These are phyloP conservation scores for Sporisorium sorghi DNA, from an alignment of 1,284 basidiomycete genomes.

Conservation along the genomic window DNA sequence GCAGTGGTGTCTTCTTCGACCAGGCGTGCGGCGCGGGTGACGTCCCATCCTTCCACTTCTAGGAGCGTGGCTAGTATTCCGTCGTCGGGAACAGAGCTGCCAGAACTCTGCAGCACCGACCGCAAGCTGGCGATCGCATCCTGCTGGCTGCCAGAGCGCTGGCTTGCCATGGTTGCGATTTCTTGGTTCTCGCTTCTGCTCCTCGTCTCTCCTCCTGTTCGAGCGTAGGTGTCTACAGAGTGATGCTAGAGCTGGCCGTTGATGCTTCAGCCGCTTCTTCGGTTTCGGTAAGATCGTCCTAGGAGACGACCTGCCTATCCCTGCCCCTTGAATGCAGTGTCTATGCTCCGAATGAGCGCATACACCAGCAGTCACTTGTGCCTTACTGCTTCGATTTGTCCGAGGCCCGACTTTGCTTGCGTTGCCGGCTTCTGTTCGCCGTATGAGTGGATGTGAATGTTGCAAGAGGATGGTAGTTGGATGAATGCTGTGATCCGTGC, in stretches of 20 bases:
- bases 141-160: slow-evolving; percentile 33
- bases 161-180: slow-evolving; percentile 19
- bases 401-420: neutral
- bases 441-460: neutral
- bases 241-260: neutral
- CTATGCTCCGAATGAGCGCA: neutral
- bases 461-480: neutral
- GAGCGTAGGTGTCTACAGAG: neutral
- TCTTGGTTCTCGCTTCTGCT: too few relatives aligned
- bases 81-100: slow-evolving; percentile 27
- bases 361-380: neutral
- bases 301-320: too few relatives aligned
- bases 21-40: slow-evolving; percentile 35
- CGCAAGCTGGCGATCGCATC: slow-evolving; percentile 45
- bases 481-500: neutral
- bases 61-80: slow-evolving; percentile 42
- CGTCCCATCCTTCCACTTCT: slow-evolving; percentile 54
- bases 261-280: neutral
- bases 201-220: neutral
- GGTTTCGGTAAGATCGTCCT: neutral
- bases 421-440: neutral
- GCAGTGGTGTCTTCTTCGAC: slow-evolving; percentile 47
- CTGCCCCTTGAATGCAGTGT: too few relatives aligned
- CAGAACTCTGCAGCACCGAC: slow-evolving; percentile 27
- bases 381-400: neutral